These are phyloP conservation scores for Eimeria necatrix DNA, from an alignment of 169 alveolate species.

Conservation along the genomic window DNA sequence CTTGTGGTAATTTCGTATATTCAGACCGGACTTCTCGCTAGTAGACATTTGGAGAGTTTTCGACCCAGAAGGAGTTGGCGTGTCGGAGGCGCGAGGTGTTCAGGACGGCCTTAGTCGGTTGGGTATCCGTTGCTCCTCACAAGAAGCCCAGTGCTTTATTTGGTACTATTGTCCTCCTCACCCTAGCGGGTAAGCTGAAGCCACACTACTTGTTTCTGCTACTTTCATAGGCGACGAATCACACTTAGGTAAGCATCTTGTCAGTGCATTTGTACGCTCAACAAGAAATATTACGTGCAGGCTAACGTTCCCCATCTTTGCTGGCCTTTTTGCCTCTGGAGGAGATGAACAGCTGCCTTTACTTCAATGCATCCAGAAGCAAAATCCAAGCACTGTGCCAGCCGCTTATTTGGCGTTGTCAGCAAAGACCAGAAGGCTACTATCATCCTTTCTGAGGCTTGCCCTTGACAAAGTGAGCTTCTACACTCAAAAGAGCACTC, in stretches of 20 bases:
- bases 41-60: constrained; percentile 73
- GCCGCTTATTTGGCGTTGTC: constrained; percentile 75
- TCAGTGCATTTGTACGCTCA: too few relatives aligned
- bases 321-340: constrained; percentile 67
- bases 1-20: too few relatives aligned
- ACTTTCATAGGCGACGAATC: not conserved
- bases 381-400: constrained; percentile 66
- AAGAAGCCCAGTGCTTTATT: constrained; percentile 69
- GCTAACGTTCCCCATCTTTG: constrained; percentile 58
- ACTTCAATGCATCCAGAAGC: constrained; percentile 69
- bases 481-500: not conserved
- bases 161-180: constrained; percentile 74
- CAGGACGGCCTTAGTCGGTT: constrained; percentile 64
- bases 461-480: constrained; percentile 62
- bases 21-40: constrained; percentile 67
- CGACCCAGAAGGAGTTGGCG: constrained; percentile 66
- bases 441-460: constrained; percentile 57
- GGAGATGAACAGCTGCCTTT: constrained; percentile 71
- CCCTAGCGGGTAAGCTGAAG: constrained; percentile 29
- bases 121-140: constrained; percentile 67
- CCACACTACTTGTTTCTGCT: not conserved
- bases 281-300: not conserved
- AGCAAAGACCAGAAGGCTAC: constrained; percentile 60
- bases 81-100: constrained; percentile 62
- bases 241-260: not conserved